Base-by-base conservation (phyloP, 345 rosid genomes). In the Limnanthes douglasii region DNA sequence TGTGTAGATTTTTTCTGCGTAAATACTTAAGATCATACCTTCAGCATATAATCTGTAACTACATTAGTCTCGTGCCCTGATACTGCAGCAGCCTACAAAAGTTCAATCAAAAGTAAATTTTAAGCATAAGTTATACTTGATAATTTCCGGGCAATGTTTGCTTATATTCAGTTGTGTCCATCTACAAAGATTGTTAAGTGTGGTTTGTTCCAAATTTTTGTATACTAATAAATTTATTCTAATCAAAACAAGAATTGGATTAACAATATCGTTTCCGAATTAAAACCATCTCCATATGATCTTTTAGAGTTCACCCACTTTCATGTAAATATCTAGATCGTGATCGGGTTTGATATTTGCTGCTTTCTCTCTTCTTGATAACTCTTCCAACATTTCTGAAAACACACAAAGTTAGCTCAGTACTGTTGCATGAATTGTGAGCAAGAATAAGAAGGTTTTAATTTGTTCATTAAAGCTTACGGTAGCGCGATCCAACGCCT, bases 261-360 rank as follows among this genome's bases (percentile, higher is more conserved):
- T 35, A 43, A 21, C 3, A 42, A 38, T 28, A 7, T 20, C 18
- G 38, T 3, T n/a, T n/a, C n/a, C n/a, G n/a, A n/a, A n/a, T n/a
- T n/a, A n/a, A n/a, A n/a, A n/a, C n/a, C n/a, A n/a, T n/a, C n/a
- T n/a, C n/a, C n/a, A n/a, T n/a, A 27, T 35, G 22, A n/a, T 14
- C 26, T 45, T 23, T 10, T 36, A 23, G 10, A 15, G 14, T 14
- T 10, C 15, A 26, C 33, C 34, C 43, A 72, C 95, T 72, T 84
- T 84, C 95, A 84, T 84, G 53, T 42, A 75, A 37, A 81, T 54
- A 52, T 83, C 95, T 54, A 83, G 61, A 51, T 83, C 92, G 12
- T 79, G 77, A 46, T 83, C 92, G n/a, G 95, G 95, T 40, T 72
- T 83, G 61, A 83, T 83, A 38, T 72, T 70, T 45, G 77, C 85